Conservation (phyloP, 2,329 filamentous ascomycete genomes). For the Simplicillium aogashimaense region DNA sequence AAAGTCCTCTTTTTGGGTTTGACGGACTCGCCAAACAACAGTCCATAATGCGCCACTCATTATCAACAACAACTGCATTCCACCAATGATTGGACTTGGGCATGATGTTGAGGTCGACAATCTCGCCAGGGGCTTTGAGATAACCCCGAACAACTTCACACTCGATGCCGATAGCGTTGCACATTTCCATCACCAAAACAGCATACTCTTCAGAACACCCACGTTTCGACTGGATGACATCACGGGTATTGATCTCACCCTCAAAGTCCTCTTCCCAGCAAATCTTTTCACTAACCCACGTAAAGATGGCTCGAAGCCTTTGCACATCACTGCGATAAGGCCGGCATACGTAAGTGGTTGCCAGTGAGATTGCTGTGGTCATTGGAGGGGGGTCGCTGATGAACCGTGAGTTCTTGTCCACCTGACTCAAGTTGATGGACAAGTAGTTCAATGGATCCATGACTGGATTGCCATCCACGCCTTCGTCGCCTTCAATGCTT, state of each 20-base stretch:
- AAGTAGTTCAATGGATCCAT: constrained; percentile 72
- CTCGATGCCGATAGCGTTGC: constrained; percentile 74
- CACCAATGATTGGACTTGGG: constrained; percentile 95
- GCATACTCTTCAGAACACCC: constrained; percentile 88
- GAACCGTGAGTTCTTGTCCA: constrained; percentile 94
- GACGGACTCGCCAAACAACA: constrained; percentile 87
- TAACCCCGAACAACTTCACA: constrained; percentile 84
- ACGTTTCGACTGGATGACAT: constrained; percentile 74
- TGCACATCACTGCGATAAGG: constrained; percentile 94
- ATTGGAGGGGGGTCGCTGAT: constrained; percentile 73
- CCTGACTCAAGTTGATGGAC: constrained; percentile 68
- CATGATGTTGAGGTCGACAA: constrained; percentile 68
- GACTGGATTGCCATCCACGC: constrained; percentile 75
- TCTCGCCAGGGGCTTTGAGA: constrained; percentile 80
- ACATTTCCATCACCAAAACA: constrained; percentile 86
- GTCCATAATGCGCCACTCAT: constrained; percentile 94
- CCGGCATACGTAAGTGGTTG: constrained; percentile 85
- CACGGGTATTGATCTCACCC: constrained; percentile 69
- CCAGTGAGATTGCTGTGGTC: constrained; percentile 71
- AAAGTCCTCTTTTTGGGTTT: constrained; percentile 68
- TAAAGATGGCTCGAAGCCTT: constrained; percentile 87
- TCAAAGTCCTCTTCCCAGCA: constrained; percentile 94
- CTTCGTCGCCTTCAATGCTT: constrained; percentile 81
- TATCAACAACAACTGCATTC: constrained; percentile 89
- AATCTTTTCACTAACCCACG: constrained; percentile 92